Base-by-base conservation (phyloP, 495 filamentous ascomycete species). In the Tuber microsphaerosporum region DNA sequence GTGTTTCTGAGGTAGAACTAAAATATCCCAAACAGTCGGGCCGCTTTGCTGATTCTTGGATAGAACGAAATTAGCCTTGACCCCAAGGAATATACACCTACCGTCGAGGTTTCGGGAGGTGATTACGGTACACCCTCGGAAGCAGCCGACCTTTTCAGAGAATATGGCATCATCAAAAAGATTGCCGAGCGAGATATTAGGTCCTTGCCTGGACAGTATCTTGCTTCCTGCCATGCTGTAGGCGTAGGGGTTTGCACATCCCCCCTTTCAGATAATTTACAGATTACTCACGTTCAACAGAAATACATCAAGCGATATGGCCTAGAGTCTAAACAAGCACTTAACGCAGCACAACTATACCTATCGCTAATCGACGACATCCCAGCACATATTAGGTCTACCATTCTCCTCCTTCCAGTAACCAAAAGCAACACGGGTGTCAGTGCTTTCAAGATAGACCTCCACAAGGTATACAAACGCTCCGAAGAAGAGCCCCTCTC, bases 351-450 rank as follows among this genome's bases (percentile, higher is more conserved):
- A 37, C 45, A 65, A 31, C 80, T 82, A n/a, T 82, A 82, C 73
- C 68, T 69, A n/a, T 51, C 75, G 56, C 68, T 77, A 39, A 74
- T 81, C 37, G 34, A 22, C 14, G 71, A 72, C 43, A 75, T 79
- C 43, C 74, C 74, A 48, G 75, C 80, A 37, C 75, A 72, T 17
- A 75, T 82, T 61, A 75, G 74, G 39, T 75, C 74, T 31, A 82
- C 80, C n/a, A 48, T 79, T 65, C 76, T 81, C 37, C 76, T 81
- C 51, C 81, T 81, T 39, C 80, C 80, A 37, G 70, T 70, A 72
- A 46, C 48, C 74, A 14, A 68, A 37, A 37, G 74, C 73, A 46
- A 42, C 48, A 6, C 79, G 44, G 51, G 46, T 70, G 31, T 65
- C 12, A 31, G 26, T 34, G 73, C 42, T n/a, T 74, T 74, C 56